phyloP scores from a whole-genome alignment of 805 yeast species.

The Schizosaccharomyces osmophilus region DNA sequence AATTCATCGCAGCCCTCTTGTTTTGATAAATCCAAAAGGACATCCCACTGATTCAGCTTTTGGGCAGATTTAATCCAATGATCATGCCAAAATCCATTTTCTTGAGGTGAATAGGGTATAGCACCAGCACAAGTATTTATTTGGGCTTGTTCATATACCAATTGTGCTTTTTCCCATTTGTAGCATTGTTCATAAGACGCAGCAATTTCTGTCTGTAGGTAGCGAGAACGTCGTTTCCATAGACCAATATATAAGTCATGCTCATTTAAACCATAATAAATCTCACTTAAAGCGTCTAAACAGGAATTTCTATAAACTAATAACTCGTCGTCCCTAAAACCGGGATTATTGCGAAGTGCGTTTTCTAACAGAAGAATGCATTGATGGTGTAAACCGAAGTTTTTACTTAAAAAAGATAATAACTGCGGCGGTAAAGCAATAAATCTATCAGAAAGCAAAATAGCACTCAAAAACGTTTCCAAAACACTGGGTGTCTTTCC shows the following conservation, averaged over 20 bases:
- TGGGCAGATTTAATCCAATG: slow-evolving; percentile 96
- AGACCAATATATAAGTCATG: slow-evolving; percentile 93
- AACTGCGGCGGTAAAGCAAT: slow-evolving; percentile 82
- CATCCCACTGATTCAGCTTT: slow-evolving; percentile 93
- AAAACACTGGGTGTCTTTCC: slow-evolving; percentile 71
- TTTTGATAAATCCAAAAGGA: slow-evolving; percentile 80
- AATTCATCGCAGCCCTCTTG: slow-evolving; percentile 95
- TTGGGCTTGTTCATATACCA: slow-evolving; percentile 86
- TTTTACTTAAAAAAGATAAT: slow-evolving; percentile 62
- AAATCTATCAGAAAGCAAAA: slow-evolving; percentile 32
- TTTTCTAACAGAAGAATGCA: slow-evolving; percentile 66
- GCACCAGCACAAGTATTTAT: slow-evolving; percentile 89
- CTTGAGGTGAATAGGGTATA: slow-evolving; percentile 83
- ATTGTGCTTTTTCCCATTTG: slow-evolving; percentile 80
- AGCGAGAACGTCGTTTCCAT: slow-evolving; percentile 92
- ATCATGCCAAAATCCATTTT: slow-evolving; percentile 92
- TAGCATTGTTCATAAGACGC: slow-evolving; percentile 87
- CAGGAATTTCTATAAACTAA: slow-evolving; percentile 57
- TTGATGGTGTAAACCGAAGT: slow-evolving; percentile 78
- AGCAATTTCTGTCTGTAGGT: slow-evolving; percentile 78
- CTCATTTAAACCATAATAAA: slow-evolving; percentile 71
- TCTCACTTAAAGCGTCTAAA: slow-evolving; percentile 71
- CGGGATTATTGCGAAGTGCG: slow-evolving; percentile 21
- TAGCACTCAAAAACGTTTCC: slow-evolving; percentile 59
- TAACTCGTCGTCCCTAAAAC: slow-evolving; percentile 12